Evolutionary conservation across 2,329 filamentous ascomycete genomes (phyloP), one percentile per base, ranked within the genome.

Genomic region (Tolypocladium paradoxum): DNA sequence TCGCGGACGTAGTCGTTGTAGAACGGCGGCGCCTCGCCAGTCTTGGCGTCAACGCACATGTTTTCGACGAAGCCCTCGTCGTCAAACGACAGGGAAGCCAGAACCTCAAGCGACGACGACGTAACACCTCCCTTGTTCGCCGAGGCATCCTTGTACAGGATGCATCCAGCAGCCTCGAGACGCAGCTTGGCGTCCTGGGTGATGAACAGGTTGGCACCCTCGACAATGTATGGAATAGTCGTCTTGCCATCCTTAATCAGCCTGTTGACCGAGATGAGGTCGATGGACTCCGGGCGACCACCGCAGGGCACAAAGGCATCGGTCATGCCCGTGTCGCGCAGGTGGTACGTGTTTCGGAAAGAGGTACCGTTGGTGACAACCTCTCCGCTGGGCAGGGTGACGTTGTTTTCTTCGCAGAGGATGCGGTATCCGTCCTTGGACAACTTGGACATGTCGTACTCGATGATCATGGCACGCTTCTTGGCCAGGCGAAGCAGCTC

Each of bases 101-200:
- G 82, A 6, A 99, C 93, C 66, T 99, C 93, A 34, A 97, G 84
- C 1, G 93, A 97, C 0, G 93, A 97, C 1, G 90, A 96, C 0
- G 93, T 99, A 47, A 99, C 93, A 68, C 93, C 93, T 59, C 93
- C 93, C 78, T 99, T 99, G 81, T 99, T 99, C 53, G 92, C 91
- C 37, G 90, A 96, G 6, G 93, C 93, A 70, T 99, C 93, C 76
- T 99, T 99, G 84, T 90, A 96, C 40, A 99, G 73, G 62, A 97
- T 83, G 66, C 90, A 95, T 55, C 93, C 93, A n/a, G 92, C 91
- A 62, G 90, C 86, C 74, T 99, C 93, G 16, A 99, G 83, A 27
- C 90, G 88, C 53, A 97, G 80, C 76, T 97, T 97, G 62, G 92
- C 92, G 64, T 99, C 93, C 71, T 99, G 93, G 0, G 93, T 96